Base-by-base conservation (phyloP, 441 rosid genomes). In the Jatropha multifida region DNA sequence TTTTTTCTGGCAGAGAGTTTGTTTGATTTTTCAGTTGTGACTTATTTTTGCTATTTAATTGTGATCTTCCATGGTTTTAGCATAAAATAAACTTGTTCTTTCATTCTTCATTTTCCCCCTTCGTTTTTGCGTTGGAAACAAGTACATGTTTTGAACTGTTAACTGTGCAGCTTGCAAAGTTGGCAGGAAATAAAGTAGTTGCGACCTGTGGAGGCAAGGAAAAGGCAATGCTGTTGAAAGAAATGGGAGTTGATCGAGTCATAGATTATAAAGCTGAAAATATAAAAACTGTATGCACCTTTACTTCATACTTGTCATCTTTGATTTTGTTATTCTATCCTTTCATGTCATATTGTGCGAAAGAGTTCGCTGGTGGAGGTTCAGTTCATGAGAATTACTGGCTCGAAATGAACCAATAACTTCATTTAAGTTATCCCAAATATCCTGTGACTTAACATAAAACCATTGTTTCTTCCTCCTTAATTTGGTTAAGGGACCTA, bases 191-290 rank as follows among this genome's bases (percentile, higher is more conserved):
- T 66, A 86, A 79, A 37, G 98, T 92, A 59, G 89, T 94, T 70
- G 99, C 98, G 72, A 96, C 98, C 66, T 96, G 99, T 51, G 98
- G 99, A 14, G 99, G 97, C 56, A 82, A 87, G 76, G 92, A 89
- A 73, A 96, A 96, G 87, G 97, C 94, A 41, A 77, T 55, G 87
- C 90, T 92, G 76, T 84, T 96, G 84, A 92, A 89, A 87, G 92
- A 86, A 38, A 76, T 94, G 70, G 98, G 97, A 46, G 97, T 94
- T 13, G 92, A 96, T 81, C 86, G 96, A 74, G 97, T 91, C 76
- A 91, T 96, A 61, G 96, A 96, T 82, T 96, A 96, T 71, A 94
- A 85, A 87, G 77, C 83, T 37, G 99, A 94, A 86, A 86, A 89
- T 77, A 87, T 92, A 76, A 94, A 96, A 88, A 86, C 86, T 75